A percentile compares a stretch with the other conserved stretches of the same genome.
These are phyloP conservation scores for Microstegium vimineum DNA, from an alignment of 176 grass and related monocot species.

Conservation along the genomic window DNA sequence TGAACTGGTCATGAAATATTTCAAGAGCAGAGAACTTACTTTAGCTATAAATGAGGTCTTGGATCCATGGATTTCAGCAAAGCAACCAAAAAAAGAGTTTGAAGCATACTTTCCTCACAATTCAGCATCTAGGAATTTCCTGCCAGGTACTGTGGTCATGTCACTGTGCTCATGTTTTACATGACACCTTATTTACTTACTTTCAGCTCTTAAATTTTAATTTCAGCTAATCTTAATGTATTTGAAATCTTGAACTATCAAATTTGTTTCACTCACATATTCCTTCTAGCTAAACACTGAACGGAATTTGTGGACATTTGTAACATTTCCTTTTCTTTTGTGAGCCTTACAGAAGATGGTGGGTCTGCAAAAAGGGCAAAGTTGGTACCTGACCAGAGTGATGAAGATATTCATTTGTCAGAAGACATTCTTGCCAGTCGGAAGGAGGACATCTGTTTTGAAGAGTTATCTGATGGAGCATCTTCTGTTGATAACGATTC, in stretches of 20 bases:
- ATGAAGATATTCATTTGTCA: conserved; percentile 60
- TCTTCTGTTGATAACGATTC: conserved; percentile 39
- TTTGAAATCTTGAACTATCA: neutral
- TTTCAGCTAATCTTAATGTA: conserved; percentile 1
- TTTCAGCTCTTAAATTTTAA: conserved; percentile 13
- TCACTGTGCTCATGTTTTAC: too few species aligned
- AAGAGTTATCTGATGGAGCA: conserved; percentile 57
- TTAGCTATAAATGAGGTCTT: conserved; percentile 96
- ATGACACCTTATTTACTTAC: neutral
- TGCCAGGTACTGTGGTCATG: conserved; percentile 35
- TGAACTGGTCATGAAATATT: conserved; percentile 96
- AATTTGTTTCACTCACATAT: neutral
- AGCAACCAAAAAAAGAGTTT: conserved; percentile 90
- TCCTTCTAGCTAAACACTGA: neutral
- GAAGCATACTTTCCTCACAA: conserved; percentile 68
- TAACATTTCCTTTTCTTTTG: conserved; percentile 14
- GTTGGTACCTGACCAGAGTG: conserved; percentile 55
- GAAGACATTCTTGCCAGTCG: conserved; percentile 59
- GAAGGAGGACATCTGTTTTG: conserved; percentile 72
- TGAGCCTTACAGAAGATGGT: conserved; percentile 60
- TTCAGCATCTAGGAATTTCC: conserved; percentile 53
- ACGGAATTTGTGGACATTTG: too few species aligned
- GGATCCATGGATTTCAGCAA: conserved; percentile 95
- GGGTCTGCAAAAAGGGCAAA: conserved; percentile 72
- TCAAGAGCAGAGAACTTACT: conserved; percentile 95